Conservation (phyloP, 305 asterid species). For the Stenogyne calaminthoides region DNA sequence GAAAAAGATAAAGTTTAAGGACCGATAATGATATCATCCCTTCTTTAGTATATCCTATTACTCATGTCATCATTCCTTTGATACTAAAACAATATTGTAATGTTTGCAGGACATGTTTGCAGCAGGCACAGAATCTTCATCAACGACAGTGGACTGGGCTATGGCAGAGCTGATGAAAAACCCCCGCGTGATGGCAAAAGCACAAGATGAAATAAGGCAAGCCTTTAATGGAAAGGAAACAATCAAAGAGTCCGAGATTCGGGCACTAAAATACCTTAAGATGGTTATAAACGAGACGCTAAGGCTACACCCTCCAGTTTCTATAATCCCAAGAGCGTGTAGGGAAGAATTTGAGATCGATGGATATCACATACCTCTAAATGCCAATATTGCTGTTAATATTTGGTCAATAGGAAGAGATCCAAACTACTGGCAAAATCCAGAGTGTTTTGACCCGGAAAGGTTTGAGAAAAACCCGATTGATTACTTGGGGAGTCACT, state of each 20-base stretch:
- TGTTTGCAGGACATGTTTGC: constrained; percentile 35
- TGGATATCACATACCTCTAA: constrained; percentile 36
- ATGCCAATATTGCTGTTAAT: constrained; percentile 39
- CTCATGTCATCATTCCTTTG: neutral
- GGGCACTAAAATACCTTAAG: constrained; percentile 38
- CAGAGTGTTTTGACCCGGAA: constrained; percentile 37
- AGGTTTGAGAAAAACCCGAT: constrained; percentile 29
- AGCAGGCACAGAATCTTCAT: constrained; percentile 33
- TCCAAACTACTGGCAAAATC: constrained; percentile 33
- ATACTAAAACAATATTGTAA: neutral
- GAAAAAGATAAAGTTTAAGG: no score
- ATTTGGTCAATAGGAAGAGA: constrained; percentile 45
- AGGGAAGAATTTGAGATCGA: constrained; percentile 27
- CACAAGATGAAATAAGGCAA: constrained; percentile 41
- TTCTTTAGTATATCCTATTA: neutral
- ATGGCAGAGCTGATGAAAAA: constrained; percentile 44
- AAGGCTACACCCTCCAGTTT: constrained; percentile 48
- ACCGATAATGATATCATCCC: no score
- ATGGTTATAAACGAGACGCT: constrained; percentile 45
- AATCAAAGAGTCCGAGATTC: constrained; percentile 28
- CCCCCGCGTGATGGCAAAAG: constrained; percentile 42
- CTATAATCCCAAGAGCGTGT: constrained; percentile 44
- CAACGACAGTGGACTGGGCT: constrained; percentile 38
- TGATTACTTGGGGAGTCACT: constrained; percentile 36
- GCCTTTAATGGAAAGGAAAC: constrained; percentile 28